Evolutionary conservation across 2,329 filamentous ascomycete species (phyloP).

Genomic region (Botrytis elliptica): DNA sequence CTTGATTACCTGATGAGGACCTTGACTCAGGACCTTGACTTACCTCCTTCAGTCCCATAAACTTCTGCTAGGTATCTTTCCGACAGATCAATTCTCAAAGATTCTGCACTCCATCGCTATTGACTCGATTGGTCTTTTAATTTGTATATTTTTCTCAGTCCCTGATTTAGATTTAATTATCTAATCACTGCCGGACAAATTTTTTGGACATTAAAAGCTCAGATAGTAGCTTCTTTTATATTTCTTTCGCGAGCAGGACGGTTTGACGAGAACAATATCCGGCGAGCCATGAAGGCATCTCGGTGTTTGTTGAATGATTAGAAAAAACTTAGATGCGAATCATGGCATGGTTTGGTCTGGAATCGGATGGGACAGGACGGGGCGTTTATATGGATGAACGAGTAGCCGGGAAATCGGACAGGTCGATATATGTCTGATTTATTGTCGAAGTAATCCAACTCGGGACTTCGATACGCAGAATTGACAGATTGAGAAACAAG

Average conservation of each 20-base stretch:
- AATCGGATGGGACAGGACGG: not conserved
- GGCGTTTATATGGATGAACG: not conserved
- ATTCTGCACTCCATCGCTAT: not conserved
- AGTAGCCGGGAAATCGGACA: not conserved
- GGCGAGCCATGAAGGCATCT: constrained; percentile 7
- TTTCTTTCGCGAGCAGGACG: constrained; percentile 3
- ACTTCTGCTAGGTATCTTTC: not conserved
- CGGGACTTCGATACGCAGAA: not conserved
- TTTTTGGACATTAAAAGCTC: constrained; percentile 12
- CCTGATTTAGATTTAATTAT: not conserved
- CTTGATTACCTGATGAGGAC: not conserved
- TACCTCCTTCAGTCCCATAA: not conserved
- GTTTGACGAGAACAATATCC: not conserved
- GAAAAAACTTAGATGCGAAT: constrained; percentile 13
- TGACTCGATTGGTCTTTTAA: constrained; percentile 9
- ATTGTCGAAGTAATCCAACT: not conserved
- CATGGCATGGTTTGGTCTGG: not conserved
- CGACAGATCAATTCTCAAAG: not conserved
- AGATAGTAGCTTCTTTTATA: not conserved
- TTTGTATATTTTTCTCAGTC: constrained; percentile 19
- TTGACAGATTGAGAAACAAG: not conserved
- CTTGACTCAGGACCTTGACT: not conserved
- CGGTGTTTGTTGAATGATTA: constrained; percentile 8
- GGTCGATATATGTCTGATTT: not conserved
- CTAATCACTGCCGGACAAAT: not conserved